Percentiles rank a stretch among this genome's conserved stretches.
These are phyloP conservation scores for Choiromyces venosus DNA, from an alignment of 495 filamentous ascomycete species.

Conservation along the genomic window DNA sequence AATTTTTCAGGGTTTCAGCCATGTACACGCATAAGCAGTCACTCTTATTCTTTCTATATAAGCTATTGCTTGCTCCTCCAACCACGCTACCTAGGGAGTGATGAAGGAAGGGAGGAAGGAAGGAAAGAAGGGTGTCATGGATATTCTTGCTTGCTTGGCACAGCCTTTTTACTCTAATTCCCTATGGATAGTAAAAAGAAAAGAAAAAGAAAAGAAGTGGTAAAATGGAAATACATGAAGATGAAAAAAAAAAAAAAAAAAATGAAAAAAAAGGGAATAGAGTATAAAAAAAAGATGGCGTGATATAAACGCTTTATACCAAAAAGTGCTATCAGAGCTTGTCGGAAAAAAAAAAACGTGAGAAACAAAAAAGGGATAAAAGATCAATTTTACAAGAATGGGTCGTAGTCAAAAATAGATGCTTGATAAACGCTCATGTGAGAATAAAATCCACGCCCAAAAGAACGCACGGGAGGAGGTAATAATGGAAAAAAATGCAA, in stretches of 20 bases:
- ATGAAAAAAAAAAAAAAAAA: conserved; percentile 9
- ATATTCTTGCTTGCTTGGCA: conserved; percentile 5
- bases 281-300: conserved; percentile 1
- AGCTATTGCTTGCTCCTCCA: neutral
- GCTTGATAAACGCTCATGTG: conserved; percentile 2
- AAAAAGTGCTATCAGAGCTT: too few species aligned
- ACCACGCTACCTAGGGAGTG: neutral
- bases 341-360: neutral
- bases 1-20: neutral
- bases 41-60: neutral
- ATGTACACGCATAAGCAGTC: neutral
- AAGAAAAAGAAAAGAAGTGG: neutral
- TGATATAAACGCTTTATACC: conserved; percentile 1
- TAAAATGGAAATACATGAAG: neutral
- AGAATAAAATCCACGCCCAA: conserved; percentile 6
- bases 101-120: neutral
- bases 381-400: conserved; percentile 32
- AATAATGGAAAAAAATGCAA: conserved; percentile 18
- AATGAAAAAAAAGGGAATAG: conserved; percentile 6
- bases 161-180: conserved; percentile 3
- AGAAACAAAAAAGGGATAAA: conserved; percentile 14
- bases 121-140: neutral
- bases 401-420: conserved; percentile 25
- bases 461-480: conserved; percentile 20
- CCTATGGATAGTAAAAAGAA: neutral